Evolutionary conservation across 345 rosid species (phyloP).

Genomic region (Ceriops decandra): DNA sequence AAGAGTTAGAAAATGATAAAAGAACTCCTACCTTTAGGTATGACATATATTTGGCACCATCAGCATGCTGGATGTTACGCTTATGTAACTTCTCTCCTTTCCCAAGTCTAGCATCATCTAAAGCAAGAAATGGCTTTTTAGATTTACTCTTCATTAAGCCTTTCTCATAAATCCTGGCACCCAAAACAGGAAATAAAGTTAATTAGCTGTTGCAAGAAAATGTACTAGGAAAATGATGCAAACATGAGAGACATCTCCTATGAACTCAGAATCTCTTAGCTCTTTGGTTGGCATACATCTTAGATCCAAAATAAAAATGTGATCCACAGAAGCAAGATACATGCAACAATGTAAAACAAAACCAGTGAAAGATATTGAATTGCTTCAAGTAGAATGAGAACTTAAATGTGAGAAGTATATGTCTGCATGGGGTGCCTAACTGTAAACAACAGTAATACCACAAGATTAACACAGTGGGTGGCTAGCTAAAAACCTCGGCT

Average conservation of each 20-base stretch:
- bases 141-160: slow-evolving; percentile 38
- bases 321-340: too few relatives aligned
- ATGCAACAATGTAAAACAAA: too few relatives aligned
- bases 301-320: too few relatives aligned
- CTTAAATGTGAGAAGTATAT: too few relatives aligned
- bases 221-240: background rate
- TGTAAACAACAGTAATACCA: too few relatives aligned
- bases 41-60: slow-evolving; percentile 90
- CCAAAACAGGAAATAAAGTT: slow-evolving; percentile 20
- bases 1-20: slow-evolving; percentile 15
- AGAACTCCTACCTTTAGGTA: slow-evolving; percentile 66
- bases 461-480: too few relatives aligned
- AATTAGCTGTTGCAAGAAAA: background rate
- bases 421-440: too few relatives aligned
- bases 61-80: slow-evolving; percentile 48
- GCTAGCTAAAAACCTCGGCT: too few relatives aligned
- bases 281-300: background rate
- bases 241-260: background rate
- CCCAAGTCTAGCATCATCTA: slow-evolving; percentile 37
- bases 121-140: slow-evolving; percentile 32
- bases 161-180: slow-evolving; percentile 47
- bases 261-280: background rate
- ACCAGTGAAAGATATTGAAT: too few relatives aligned
- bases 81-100: slow-evolving; percentile 49
- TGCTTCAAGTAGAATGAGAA: too few relatives aligned